A percentile compares a stretch with the other conserved stretches of the same genome.
phyloP scores from a whole-genome alignment of 345 rosid genomes.

The Eucalyptus albens region DNA sequence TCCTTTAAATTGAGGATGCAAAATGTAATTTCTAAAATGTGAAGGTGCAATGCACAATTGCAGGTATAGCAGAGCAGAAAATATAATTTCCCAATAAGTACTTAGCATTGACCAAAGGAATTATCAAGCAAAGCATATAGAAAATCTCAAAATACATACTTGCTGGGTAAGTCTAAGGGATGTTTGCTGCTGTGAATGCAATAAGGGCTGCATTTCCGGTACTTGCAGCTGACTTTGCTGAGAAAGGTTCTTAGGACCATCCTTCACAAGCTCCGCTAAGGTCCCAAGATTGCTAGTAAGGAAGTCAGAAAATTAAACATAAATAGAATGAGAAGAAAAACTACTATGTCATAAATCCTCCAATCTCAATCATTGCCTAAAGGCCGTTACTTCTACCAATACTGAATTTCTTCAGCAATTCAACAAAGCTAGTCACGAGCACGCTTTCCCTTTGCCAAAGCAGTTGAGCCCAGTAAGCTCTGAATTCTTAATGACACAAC shows the following conservation, averaged over 20 bases:
- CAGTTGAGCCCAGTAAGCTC: not conserved
- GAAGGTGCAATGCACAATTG: not conserved
- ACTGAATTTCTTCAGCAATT: not conserved
- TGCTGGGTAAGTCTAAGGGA: slow-evolving; percentile 57
- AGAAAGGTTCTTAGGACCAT: slow-evolving; percentile 30
- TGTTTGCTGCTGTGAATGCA: slow-evolving; percentile 60
- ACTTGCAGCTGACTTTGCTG: slow-evolving; percentile 55
- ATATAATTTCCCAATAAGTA: not conserved
- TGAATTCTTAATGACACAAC: not conserved
- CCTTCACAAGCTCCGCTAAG: slow-evolving; percentile 76
- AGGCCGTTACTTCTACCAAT: not conserved
- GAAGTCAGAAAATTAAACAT: not conserved
- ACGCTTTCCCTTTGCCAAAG: not conserved
- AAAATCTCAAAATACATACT: slow-evolving; percentile 20
- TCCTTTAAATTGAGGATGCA: not conserved
- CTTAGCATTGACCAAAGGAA: not conserved
- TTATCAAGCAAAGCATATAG: not conserved
- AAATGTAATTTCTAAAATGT: not conserved
- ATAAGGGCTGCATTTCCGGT: slow-evolving; percentile 45
- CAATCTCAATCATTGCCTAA: not conserved
- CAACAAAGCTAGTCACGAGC: not conserved
- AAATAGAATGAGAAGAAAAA: not conserved
- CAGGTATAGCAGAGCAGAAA: not conserved
- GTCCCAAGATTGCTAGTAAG: slow-evolving; percentile 39
- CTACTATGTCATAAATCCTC: not conserved